Conservation (phyloP, 768 basidiomycete species). For the Lactarius tabidus region DNA sequence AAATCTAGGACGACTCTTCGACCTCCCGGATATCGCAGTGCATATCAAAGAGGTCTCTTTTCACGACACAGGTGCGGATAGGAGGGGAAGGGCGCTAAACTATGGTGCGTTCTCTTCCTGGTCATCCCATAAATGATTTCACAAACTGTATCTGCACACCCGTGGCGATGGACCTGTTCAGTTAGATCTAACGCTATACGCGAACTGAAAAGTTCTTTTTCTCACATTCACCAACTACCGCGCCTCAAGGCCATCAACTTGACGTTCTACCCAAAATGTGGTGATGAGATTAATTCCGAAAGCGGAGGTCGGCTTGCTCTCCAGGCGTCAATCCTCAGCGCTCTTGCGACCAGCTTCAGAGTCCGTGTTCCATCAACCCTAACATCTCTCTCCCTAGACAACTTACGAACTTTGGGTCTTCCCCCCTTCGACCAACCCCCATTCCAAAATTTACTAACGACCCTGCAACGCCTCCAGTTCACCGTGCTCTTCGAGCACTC, state of each 20-base stretch:
- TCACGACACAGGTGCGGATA: not conserved
- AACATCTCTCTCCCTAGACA: not conserved
- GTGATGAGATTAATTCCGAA: not conserved
- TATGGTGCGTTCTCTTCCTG: not conserved
- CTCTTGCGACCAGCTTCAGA: not conserved
- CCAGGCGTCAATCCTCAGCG: not conserved
- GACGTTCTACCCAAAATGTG: not conserved
- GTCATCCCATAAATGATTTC: not conserved
- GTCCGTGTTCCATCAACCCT: not conserved
- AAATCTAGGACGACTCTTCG: not conserved
- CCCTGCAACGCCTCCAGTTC: too few species aligned
- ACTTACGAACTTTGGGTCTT: not conserved
- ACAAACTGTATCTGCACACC: not conserved
- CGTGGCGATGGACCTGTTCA: not conserved
- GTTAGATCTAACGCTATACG: not conserved
- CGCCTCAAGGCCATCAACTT: not conserved
- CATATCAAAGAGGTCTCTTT: conserved; percentile 1
- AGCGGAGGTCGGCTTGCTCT: not conserved
- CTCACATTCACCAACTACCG: not conserved
- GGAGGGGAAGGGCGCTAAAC: not conserved
- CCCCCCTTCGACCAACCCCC: too few species aligned
- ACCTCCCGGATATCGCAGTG: not conserved
- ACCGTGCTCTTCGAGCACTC: too few species aligned
- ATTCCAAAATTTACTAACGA: too few species aligned
- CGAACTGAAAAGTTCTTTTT: not conserved